Evolutionary conservation across 2,329 filamentous ascomycete species (phyloP).

Genomic region (Neocucurbitaria cava): DNA sequence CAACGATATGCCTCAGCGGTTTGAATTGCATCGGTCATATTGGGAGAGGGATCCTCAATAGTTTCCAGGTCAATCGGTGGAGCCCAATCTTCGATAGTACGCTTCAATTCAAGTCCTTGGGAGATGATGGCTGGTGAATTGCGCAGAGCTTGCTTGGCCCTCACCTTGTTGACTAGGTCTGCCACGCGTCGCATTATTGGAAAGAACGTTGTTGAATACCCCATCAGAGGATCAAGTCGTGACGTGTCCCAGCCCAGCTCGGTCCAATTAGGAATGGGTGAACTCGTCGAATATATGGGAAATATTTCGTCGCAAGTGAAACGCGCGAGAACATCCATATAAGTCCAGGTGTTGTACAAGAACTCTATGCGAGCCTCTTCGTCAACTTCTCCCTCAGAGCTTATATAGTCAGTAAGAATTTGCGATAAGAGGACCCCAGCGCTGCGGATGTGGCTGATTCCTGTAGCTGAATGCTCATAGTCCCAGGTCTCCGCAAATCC

Average conservation of each 20-base stretch:
- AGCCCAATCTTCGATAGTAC: constrained; percentile 66
- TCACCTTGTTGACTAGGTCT: constrained; percentile 66
- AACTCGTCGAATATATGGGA: constrained; percentile 54
- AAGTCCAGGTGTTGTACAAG: constrained; percentile 72
- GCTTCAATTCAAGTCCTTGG: constrained; percentile 66
- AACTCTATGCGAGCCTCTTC: constrained; percentile 62
- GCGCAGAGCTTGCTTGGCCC: constrained; percentile 53
- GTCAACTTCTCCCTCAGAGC: constrained; percentile 41
- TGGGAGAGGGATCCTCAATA: constrained; percentile 66
- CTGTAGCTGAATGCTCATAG: constrained; percentile 65
- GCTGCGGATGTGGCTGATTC: constrained; percentile 69
- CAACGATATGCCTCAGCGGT: constrained; percentile 72
- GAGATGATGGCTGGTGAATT: constrained; percentile 68
- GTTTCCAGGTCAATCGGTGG: constrained; percentile 62
- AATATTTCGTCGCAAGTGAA: constrained; percentile 67
- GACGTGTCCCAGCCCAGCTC: constrained; percentile 8
- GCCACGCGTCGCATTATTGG: constrained; percentile 70
- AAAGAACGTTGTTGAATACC: constrained; percentile 69
- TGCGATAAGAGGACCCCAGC: constrained; percentile 68
- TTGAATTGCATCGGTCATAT: constrained; percentile 67
- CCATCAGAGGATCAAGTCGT: constrained; percentile 70
- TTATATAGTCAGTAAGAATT: constrained; percentile 57
- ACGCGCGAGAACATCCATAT: constrained; percentile 75
- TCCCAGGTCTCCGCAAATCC: constrained; percentile 75
- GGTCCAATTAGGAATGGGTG: constrained; percentile 33